phyloP scores from a whole-genome alignment of 1,284 basidiomycete species.

The Pseudozyma thailandica region DNA sequence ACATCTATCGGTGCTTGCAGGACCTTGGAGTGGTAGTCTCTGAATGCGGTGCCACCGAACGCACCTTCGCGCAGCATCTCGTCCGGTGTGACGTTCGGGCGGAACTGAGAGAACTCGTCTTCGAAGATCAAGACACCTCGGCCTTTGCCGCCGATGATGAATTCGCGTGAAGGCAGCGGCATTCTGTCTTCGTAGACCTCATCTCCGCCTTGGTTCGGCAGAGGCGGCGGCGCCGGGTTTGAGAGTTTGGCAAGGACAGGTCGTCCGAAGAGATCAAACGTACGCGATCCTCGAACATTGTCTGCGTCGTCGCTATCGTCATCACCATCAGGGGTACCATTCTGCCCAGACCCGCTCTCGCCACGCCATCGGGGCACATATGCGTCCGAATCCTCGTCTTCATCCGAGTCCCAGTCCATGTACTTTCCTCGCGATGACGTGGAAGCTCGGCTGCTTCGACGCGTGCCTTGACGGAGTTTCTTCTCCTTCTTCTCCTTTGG shows the following conservation, averaged over 20 bases:
- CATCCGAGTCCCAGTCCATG: slow-evolving; percentile 47
- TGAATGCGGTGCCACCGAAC: slow-evolving; percentile 70
- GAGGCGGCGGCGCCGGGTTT: slow-evolving; percentile 42
- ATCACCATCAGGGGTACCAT: slow-evolving; percentile 8
- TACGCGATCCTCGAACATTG: slow-evolving; percentile 28
- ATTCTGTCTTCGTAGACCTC: slow-evolving; percentile 29
- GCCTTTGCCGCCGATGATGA: slow-evolving; percentile 18
- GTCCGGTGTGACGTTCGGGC: slow-evolving; percentile 70
- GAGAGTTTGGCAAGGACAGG: slow-evolving; percentile 41
- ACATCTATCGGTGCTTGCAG: slow-evolving; percentile 40
- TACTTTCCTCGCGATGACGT: slow-evolving; percentile 33
- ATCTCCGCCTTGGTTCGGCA: slow-evolving; percentile 25
- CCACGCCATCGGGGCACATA: slow-evolving; percentile 43
- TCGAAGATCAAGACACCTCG: slow-evolving; percentile 69
- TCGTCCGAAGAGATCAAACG: slow-evolving; percentile 37
- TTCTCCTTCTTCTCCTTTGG: slow-evolving; percentile 29
- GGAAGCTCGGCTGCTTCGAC: slow-evolving; percentile 35
- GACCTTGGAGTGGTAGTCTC: slow-evolving; percentile 48
- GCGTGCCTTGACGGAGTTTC: slow-evolving; percentile 32
- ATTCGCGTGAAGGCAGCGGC: slow-evolving; percentile 32
- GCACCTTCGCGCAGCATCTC: slow-evolving; percentile 70
- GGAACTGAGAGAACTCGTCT: slow-evolving; percentile 67
- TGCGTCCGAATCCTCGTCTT: slow-evolving; percentile 40
- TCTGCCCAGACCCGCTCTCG: slow-evolving; percentile 9
- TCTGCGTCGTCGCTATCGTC: slow-evolving; percentile 27